Percentiles rank a stretch among this genome's conserved stretches.
phyloP scores from a whole-genome alignment of 768 basidiomycete species.

The Kwoniella pini region DNA sequence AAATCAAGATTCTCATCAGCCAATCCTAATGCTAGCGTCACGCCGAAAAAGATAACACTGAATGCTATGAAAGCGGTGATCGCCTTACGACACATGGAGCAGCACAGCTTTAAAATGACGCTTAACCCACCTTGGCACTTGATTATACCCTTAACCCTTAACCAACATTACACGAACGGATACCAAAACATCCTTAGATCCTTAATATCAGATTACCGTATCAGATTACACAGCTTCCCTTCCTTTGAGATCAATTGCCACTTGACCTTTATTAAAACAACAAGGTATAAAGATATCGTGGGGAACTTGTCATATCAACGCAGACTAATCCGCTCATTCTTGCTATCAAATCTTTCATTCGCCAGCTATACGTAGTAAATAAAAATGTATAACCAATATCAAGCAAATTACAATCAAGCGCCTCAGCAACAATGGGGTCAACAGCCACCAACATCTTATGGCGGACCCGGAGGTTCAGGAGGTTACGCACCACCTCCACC shows the following conservation, averaged over 20 bases:
- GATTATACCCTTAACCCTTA: neutral
- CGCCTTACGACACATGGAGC: neutral
- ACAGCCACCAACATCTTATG: conserved; percentile 13
- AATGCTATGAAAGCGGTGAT: no score
- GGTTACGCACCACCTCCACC: conserved; percentile 21
- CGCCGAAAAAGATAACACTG: no score
- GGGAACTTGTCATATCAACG: no score
- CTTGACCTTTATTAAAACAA: neutral
- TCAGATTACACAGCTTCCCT: neutral
- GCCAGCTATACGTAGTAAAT: conserved; percentile 1
- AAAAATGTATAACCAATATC: conserved; percentile 24
- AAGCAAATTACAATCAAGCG: conserved; percentile 7
- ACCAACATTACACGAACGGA: neutral
- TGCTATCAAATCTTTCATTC: neutral
- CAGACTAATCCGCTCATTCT: neutral
- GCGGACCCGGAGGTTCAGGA: conserved; percentile 12
- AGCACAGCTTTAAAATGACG: neutral
- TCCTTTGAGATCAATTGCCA: neutral
- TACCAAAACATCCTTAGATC: conserved; percentile 2
- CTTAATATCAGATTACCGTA: neutral
- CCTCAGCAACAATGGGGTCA: conserved; percentile 22
- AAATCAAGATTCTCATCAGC: no score
- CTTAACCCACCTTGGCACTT: conserved; percentile 1
- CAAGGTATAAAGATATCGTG: neutral
- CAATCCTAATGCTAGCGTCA: no score